Evolutionary conservation across 331 rosid species (phyloP).

Genomic region (Acacia concinna): DNA sequence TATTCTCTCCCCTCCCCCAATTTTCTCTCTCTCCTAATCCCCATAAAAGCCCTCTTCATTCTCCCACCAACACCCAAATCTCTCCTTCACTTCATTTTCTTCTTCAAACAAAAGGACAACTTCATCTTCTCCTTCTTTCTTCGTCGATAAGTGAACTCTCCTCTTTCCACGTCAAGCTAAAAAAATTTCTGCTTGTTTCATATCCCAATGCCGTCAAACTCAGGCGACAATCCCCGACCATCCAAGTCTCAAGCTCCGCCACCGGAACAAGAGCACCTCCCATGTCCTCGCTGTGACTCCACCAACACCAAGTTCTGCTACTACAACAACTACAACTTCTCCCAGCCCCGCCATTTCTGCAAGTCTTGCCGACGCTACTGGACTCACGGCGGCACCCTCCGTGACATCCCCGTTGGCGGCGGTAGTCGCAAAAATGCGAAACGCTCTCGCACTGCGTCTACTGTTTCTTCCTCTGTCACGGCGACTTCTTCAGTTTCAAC

Average conservation of each 20-base stretch:
- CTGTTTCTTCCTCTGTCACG: conserved; percentile 33
- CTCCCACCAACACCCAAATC: not conserved
- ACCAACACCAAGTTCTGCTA: conserved; percentile 91
- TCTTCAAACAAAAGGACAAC: not conserved
- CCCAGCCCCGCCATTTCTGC: conserved; percentile 96
- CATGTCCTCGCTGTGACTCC: conserved; percentile 91
- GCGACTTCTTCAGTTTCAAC: conserved; percentile 22
- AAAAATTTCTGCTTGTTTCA: not conserved
- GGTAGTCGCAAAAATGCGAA: conserved; percentile 87
- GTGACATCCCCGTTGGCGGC: conserved; percentile 91
- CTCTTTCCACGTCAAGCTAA: not conserved
- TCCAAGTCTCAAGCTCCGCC: conserved; percentile 52
- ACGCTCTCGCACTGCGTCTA: conserved; percentile 64
- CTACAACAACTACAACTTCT: conserved; percentile 93
- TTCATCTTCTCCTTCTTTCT: not conserved
- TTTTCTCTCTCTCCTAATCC: conserved; percentile 25
- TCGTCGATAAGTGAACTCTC: not conserved
- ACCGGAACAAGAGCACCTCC: conserved; percentile 83
- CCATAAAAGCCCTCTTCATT: conserved; percentile 33
- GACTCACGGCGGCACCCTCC: conserved; percentile 95
- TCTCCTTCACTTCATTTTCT: not conserved
- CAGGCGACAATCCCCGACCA: conserved; percentile 57
- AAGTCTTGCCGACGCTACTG: conserved; percentile 95
- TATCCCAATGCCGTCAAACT: conserved; percentile 50
- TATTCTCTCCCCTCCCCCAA: not conserved